phyloP scores from a whole-genome alignment of 129 eudicot species.

The Flaveria sonorensis region DNA sequence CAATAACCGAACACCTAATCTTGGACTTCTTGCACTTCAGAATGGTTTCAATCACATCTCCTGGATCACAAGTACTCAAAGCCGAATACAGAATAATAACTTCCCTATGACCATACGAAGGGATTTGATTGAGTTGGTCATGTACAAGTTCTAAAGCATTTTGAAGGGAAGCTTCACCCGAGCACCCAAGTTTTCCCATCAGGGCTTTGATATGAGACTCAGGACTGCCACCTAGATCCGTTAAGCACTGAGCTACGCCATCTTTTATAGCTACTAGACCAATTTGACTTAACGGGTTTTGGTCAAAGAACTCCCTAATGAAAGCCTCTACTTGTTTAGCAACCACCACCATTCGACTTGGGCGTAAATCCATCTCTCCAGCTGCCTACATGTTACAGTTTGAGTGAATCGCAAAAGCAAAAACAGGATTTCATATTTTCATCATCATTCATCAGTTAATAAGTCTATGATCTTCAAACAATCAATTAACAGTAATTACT shows the following conservation, averaged over 20 bases:
- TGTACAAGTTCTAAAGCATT: conserved; percentile 92
- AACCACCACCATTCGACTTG: conserved; percentile 88
- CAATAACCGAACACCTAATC: conserved; percentile 94
- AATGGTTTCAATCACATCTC: conserved; percentile 86
- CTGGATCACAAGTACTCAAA: conserved; percentile 94
- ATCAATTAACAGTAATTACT: neutral
- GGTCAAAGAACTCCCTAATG: conserved; percentile 92
- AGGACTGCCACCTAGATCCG: conserved; percentile 97
- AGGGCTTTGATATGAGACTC: conserved; percentile 91
- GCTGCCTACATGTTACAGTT: conserved; percentile 71
- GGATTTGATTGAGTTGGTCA: conserved; percentile 71
- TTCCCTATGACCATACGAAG: conserved; percentile 96
- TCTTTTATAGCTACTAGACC: conserved; percentile 82
- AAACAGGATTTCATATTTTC: neutral
- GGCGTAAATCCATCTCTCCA: conserved; percentile 83
- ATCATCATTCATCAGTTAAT: neutral
- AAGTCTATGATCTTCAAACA: conserved; percentile 1
- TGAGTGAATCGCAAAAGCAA: conserved; percentile 5
- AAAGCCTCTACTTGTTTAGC: conserved; percentile 96
- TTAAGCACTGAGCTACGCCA: conserved; percentile 85
- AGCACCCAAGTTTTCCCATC: conserved; percentile 84
- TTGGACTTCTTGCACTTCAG: conserved; percentile 83
- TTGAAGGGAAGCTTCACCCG: conserved; percentile 93
- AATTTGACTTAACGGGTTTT: conserved; percentile 91
- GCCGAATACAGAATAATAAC: conserved; percentile 85